Conservation (phyloP, 768 basidiomycete species). For the Tulasnella sp. region DNA sequence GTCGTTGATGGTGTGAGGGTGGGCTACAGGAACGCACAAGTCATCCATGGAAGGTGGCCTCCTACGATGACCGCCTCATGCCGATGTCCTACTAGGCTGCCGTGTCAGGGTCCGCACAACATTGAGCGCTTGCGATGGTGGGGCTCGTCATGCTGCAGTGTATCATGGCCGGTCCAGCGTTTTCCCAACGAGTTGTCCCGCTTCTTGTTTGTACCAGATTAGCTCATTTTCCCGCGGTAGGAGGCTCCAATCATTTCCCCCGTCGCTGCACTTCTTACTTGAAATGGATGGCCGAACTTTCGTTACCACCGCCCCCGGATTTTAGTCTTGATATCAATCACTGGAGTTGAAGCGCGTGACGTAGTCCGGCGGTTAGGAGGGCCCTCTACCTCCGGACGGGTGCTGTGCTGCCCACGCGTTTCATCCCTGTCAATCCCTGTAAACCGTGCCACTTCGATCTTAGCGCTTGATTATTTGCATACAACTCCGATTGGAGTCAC, state of each 20-base stretch:
- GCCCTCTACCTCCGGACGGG: neutral
- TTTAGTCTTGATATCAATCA: neutral
- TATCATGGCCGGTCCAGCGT: neutral
- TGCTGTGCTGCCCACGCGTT: neutral
- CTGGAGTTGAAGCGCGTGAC: neutral
- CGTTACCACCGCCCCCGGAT: neutral
- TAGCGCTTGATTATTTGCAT: neutral
- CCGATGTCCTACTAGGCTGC: neutral
- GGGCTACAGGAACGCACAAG: neutral
- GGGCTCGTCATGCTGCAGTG: neutral
- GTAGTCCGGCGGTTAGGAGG: neutral
- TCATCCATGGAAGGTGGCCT: neutral
- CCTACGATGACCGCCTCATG: constrained; percentile 1
- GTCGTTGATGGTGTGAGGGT: neutral
- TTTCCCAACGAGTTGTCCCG: no score
- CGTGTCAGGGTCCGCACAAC: neutral
- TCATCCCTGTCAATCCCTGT: neutral
- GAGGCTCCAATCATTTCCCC: neutral
- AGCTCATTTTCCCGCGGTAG: neutral
- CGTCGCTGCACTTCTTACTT: neutral
- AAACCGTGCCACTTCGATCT: neutral
- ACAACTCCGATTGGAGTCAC: neutral
- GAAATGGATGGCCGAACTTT: neutral
- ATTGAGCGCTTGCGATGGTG: neutral
- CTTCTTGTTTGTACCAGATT: neutral